Conservation (phyloP, 257 asterid genomes). For the Asclepias syriaca region DNA sequence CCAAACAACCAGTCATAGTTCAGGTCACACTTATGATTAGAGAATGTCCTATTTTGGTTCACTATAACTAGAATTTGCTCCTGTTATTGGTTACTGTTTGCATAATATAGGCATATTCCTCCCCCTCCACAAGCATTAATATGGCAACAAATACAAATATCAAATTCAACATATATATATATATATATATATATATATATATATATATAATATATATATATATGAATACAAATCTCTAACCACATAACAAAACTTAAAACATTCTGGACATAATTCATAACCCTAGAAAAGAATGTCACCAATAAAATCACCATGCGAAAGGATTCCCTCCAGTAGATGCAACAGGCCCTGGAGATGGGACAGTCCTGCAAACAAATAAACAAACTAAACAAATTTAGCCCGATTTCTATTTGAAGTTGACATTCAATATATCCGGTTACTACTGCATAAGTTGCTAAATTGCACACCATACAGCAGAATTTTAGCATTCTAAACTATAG, state of each 20-base stretch:
- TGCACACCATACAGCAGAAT: not conserved
- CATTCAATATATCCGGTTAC: not conserved
- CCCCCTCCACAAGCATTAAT: not conserved
- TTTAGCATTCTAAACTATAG: not conserved
- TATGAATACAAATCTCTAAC: not conserved
- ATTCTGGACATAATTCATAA: not conserved
- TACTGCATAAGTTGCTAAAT: not conserved
- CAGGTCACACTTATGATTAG: too few species aligned
- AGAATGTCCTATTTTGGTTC: too few species aligned
- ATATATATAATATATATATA: not conserved
- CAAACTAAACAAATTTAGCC: slow-evolving; percentile 1
- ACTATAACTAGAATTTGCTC: not conserved
- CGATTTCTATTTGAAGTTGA: not conserved
- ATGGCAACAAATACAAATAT: not conserved
- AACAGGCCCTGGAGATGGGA: slow-evolving; percentile 54
- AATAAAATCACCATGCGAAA: slow-evolving; percentile 38
- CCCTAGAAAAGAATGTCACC: not conserved
- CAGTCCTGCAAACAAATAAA: slow-evolving; percentile 49
- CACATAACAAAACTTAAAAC: not conserved
- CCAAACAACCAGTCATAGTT: too few species aligned
- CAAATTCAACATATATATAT: not conserved
- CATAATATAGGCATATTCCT: not conserved
- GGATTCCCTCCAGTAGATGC: slow-evolving; percentile 76
- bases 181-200: too few species aligned
- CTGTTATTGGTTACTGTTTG: too few species aligned